Evolutionary conservation across 2,329 filamentous ascomycete genomes (phyloP), one percentile per base, ranked within the genome.

Genomic region (Hansfordia pulvinata): DNA sequence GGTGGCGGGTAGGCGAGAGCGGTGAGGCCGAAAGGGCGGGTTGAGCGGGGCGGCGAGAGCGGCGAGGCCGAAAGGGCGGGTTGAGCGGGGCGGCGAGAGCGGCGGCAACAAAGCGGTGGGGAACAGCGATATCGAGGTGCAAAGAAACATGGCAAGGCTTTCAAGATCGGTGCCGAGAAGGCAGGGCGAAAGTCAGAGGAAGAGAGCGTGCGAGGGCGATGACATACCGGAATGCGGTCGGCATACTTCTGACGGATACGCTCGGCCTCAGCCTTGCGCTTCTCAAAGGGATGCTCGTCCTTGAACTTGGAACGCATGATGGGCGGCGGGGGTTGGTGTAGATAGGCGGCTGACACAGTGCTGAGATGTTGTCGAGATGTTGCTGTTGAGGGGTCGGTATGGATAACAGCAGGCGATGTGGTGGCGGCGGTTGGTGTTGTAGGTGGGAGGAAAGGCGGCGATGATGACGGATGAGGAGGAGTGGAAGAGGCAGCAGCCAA

Each of bases 221-320:
- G 33, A 75, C 85, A 56, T 75, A 94, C 90, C 27, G 90, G 90
- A 61, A 98, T 98, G 47, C 90, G 84, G 58, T 98, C 90, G 43
- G 84, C 76, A 57, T 98, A 98, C 64, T 98, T 98, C 68, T 94
- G 86, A 43, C 90, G 85, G 57, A 94, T 94, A 58, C 90, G 86
- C 70, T 98, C 90, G 54, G 90, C 90, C 66, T 98, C 90, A 41
- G 90, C 90, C 83, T 96, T 94, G 66, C 90, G 85, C 83, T 98
- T 98, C 79, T 96, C 90, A 57, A 96, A 96, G 47, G 84, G 85
- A 60, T 96, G 90, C 75, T 96, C 90, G 77, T 98, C 90, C 85
- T 98, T 98, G 63, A 98, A 98, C 76, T 96, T 96, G 69, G 84
- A 93, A 54, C 86, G 81, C 85, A 94, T 94, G 42, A 51, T 83